Conservation (phyloP, 352 stramenopile species). For the Globisporangium cederbergense region DNA sequence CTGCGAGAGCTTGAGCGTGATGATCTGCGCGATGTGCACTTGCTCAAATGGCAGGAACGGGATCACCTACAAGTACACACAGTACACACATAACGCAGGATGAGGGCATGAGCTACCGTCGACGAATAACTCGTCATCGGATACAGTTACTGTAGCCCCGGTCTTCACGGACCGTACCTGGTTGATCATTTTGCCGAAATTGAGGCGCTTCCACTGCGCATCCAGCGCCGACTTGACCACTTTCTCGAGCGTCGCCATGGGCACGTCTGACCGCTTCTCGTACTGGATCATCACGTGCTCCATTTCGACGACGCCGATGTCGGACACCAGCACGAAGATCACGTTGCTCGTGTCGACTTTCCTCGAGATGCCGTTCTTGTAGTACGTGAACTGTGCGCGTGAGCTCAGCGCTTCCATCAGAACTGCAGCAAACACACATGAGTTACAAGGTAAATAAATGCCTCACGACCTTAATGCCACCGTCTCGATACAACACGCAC, state of each 20-base stretch:
- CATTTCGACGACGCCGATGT: constrained; percentile 85
- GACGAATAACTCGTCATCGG: too few species aligned
- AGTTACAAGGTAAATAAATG: background rate
- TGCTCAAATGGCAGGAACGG: constrained; percentile 89
- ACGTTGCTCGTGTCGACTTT: constrained; percentile 78
- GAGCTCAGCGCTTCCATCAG: constrained; percentile 74
- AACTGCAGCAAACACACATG: constrained; percentile 27
- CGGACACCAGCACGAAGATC: constrained; percentile 89
- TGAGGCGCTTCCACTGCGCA: constrained; percentile 82
- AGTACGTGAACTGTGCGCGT: constrained; percentile 70
- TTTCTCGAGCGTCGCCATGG: constrained; percentile 56
- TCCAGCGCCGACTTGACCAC: constrained; percentile 79
- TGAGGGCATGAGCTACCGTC: too few species aligned
- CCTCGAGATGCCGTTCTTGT: constrained; percentile 65
- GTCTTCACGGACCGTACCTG: constrained; percentile 29
- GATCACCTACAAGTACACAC: constrained; percentile 34
- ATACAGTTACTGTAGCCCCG: background rate
- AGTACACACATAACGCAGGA: too few species aligned
- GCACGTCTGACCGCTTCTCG: constrained; percentile 62
- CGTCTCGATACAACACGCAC: constrained; percentile 21
- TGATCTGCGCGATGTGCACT: constrained; percentile 72
- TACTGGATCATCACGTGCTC: constrained; percentile 86
- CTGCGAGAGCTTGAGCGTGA: constrained; percentile 74
- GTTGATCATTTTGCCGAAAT: constrained; percentile 90
- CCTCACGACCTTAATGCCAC: background rate